Evolutionary conservation across 139 green algal genomes (phyloP).

Genomic region (Bryopsis sp.): DNA sequence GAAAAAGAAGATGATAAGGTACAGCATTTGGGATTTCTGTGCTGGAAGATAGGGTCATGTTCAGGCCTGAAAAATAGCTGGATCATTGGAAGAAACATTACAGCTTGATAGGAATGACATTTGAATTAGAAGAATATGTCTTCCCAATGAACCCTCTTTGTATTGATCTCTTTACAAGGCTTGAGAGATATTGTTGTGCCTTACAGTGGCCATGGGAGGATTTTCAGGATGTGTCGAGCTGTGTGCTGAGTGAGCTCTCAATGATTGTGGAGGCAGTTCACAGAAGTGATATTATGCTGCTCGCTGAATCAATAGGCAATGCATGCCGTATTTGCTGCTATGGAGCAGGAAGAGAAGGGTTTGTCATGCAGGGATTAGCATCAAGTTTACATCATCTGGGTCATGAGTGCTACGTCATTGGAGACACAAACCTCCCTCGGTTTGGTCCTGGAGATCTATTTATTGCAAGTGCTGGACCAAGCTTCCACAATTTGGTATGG

Average conservation of each 20-base stretch:
- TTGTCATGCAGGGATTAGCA: constrained; percentile 13
- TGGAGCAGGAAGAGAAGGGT: constrained; percentile 5
- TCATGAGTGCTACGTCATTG: background rate
- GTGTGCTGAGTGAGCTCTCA: background rate
- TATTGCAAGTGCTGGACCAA: constrained; percentile 6
- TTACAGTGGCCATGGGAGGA: constrained; percentile 10
- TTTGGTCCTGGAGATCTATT: background rate
- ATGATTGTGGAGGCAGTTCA: background rate
- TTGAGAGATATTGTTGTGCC: background rate
- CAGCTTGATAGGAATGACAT: background rate
- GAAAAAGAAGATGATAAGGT: constrained; percentile 14
- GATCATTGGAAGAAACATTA: background rate
- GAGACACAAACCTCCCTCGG: constrained; percentile 11
- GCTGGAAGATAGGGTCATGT: background rate
- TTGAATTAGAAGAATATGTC: background rate
- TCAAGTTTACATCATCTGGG: constrained; percentile 16
- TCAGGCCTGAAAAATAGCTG: background rate
- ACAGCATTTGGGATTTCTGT: background rate
- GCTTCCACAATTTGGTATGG: background rate
- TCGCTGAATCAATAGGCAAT: background rate
- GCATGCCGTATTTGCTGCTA: constrained; percentile 9
- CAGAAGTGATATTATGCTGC: constrained; percentile 2
- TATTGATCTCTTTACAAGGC: background rate
- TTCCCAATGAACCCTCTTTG: background rate
- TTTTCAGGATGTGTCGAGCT: background rate